phyloP scores from a whole-genome alignment of 139 green algal species.

The Chlorella sorokiniana region DNA sequence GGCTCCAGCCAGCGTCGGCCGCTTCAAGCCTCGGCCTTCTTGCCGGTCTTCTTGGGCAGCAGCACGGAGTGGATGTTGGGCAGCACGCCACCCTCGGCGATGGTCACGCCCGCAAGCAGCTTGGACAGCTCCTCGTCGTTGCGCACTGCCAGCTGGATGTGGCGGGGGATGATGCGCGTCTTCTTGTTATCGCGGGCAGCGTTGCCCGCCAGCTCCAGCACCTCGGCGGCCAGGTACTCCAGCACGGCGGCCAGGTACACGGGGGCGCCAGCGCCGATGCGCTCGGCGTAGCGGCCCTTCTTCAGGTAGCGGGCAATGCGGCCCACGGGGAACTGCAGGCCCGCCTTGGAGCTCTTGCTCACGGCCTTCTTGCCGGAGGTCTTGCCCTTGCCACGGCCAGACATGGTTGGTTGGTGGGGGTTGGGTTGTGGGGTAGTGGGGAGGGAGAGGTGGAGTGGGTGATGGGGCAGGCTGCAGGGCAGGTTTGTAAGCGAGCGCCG shows the following conservation, averaged over 20 bases:
- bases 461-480: too few species aligned
- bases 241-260: slow-evolving; percentile 80
- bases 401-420: too few species aligned
- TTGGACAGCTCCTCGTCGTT: slow-evolving; percentile 97
- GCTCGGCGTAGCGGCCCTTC: slow-evolving; percentile 79
- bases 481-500: too few species aligned
- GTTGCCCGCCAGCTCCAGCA: slow-evolving; percentile 57
- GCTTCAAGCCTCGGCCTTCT: slow-evolving; percentile 59
- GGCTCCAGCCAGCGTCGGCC: too few species aligned
- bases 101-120: slow-evolving; percentile 83
- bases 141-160: slow-evolving; percentile 92
- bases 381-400: slow-evolving; percentile 74
- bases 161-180: slow-evolving; percentile 85
- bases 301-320: slow-evolving; percentile 87
- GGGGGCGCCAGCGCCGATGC: slow-evolving; percentile 49
- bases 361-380: slow-evolving; percentile 80
- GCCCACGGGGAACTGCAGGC: slow-evolving; percentile 90
- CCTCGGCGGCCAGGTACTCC: slow-evolving; percentile 86
- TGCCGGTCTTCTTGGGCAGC: slow-evolving; percentile 84
- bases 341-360: slow-evolving; percentile 83
- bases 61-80: slow-evolving; percentile 90
- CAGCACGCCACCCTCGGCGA: slow-evolving; percentile 82
- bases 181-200: slow-evolving; percentile 95
- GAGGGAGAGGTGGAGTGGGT: too few species aligned
- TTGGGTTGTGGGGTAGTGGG: too few species aligned